phyloP scores from a whole-genome alignment of 371 early-diverging fungal species.

The Syncephalastrum monosporum region DNA sequence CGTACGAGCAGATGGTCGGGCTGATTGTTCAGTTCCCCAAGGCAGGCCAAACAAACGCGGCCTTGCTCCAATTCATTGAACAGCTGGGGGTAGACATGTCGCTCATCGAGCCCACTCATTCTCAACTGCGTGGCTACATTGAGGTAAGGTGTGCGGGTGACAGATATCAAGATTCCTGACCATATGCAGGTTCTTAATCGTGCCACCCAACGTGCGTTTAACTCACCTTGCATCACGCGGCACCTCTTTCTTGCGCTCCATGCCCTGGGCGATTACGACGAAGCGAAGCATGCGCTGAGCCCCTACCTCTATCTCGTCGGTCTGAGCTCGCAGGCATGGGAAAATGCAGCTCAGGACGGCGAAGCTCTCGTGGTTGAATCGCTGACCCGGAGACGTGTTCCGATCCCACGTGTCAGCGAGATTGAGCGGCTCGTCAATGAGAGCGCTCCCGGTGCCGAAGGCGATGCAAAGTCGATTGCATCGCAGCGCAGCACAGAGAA shows the following conservation, averaged over 20 bases:
- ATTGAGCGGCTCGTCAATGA: slow-evolving; percentile 3
- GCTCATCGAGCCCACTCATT: slow-evolving; percentile 39
- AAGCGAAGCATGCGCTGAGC: slow-evolving; percentile 67
- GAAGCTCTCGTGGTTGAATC: slow-evolving; percentile 25
- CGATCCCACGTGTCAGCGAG: slow-evolving; percentile 9
- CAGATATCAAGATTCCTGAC: background rate
- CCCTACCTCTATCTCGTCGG: slow-evolving; percentile 61
- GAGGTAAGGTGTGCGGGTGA: slow-evolving; percentile 27
- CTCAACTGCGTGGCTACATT: slow-evolving; percentile 44
- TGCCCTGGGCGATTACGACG: slow-evolving; percentile 73
- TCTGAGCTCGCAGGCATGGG: slow-evolving; percentile 34
- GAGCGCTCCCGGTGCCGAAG: slow-evolving; percentile 22
- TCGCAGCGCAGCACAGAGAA: slow-evolving; percentile 8
- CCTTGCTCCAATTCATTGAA: slow-evolving; percentile 63
- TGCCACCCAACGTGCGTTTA: slow-evolving; percentile 66
- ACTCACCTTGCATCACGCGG: slow-evolving; percentile 70
- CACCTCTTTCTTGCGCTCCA: slow-evolving; percentile 60
- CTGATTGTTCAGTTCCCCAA: slow-evolving; percentile 58
- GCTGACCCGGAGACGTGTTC: background rate
- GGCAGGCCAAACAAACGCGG: slow-evolving; percentile 58
- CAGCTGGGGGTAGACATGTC: slow-evolving; percentile 62
- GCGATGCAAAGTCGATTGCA: slow-evolving; percentile 54
- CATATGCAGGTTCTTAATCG: slow-evolving; percentile 57
- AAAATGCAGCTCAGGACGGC: slow-evolving; percentile 26
- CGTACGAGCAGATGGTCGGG: slow-evolving; percentile 64